Base-by-base conservation (phyloP, 2,329 filamentous ascomycete genomes). In the Fusarium sp. region DNA sequence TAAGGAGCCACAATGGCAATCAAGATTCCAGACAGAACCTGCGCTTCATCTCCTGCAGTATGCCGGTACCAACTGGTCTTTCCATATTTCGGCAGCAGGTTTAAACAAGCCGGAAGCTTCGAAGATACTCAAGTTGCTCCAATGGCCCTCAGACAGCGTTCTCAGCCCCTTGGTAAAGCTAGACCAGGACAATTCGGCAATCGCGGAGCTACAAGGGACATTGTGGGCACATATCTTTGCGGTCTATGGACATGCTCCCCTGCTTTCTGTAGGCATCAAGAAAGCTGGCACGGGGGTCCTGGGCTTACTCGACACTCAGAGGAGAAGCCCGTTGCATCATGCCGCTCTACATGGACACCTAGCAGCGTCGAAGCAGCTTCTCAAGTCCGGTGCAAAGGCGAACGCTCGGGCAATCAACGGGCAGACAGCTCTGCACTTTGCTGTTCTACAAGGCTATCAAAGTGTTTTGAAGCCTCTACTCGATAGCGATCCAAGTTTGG, bases 371-470 rank as follows among this genome's bases (percentile, higher is more conserved):
- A 59, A 61, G 15, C 58, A 61, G 10, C 58, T 59, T 5, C 53
- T 61, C 3, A 61, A 49, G 32, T 59, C n/a, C 9, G 58, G 53
- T 27, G 43, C 43, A 29, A 59, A 27, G 18, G 18, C 27, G 6
- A 44, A 46, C 22, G 20, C 18, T 10, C 58, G 34, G 25, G 15
- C 53, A n/a, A n/a, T n/a, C 6, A 15, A 11, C 14, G 53, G 43
- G 6, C 44, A 61, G n/a, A 61, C 53, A 42, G 22, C 53, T 14
- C 43, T 61, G 6, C 53, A 61, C 22, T 59, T 24, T 25, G 58
- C 53, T 5, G 25, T 24, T 8, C 11, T 61, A 10, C 58, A 61
- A 14, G 53, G 58, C 8, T 34, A 49, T 3, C 58, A 61, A 27
- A 49, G 27, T 12, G 24, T 49, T 15, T 18, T 61, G 10, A 61